These are phyloP conservation scores for Phialophora verrucosa DNA, from an alignment of 2,329 filamentous ascomycete genomes.

Conservation along the genomic window DNA sequence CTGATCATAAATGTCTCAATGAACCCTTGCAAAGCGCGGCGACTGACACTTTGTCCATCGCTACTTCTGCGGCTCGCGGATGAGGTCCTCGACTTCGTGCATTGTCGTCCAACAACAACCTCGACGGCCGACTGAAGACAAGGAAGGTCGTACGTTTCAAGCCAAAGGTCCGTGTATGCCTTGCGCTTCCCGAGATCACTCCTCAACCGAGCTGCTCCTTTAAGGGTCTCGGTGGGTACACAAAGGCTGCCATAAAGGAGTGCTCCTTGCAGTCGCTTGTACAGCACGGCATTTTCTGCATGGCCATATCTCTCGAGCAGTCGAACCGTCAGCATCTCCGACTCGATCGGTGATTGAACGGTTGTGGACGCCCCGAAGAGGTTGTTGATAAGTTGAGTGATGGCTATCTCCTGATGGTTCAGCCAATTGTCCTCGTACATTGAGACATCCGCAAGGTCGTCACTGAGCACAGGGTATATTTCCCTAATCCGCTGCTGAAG, in stretches of 20 bases:
- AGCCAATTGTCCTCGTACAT: slow-evolving; percentile 70
- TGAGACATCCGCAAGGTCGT: slow-evolving; percentile 61
- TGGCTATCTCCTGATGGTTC: slow-evolving; percentile 64
- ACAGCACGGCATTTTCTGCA: slow-evolving; percentile 55
- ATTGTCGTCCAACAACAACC: slow-evolving; percentile 61
- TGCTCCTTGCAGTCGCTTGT: slow-evolving; percentile 65
- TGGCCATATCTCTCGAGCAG: slow-evolving; percentile 62
- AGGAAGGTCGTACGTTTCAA: slow-evolving; percentile 61
- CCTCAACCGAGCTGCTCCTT: slow-evolving; percentile 52
- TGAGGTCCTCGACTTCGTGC: slow-evolving; percentile 1
- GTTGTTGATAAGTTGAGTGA: slow-evolving; percentile 65
- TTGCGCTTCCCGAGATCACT: slow-evolving; percentile 65
- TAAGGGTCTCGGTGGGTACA: slow-evolving; percentile 59
- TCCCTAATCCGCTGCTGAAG: slow-evolving; percentile 34
- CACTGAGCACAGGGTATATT: slow-evolving; percentile 59
- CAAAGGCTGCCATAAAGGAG: slow-evolving; percentile 63
- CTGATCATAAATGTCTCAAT: slow-evolving; percentile 63
- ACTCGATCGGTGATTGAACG: slow-evolving; percentile 43
- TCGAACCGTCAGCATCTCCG: slow-evolving; percentile 51
- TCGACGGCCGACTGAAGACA: slow-evolving; percentile 61
- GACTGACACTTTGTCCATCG: slow-evolving; percentile 6
- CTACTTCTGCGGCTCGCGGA: slow-evolving; percentile 15
- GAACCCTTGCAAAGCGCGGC: slow-evolving; percentile 54
- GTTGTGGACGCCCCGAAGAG: slow-evolving; percentile 49
- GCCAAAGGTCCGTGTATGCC: slow-evolving; percentile 63